Conservation (phyloP, 345 rosid species). For the Fremontodendron californicum region DNA sequence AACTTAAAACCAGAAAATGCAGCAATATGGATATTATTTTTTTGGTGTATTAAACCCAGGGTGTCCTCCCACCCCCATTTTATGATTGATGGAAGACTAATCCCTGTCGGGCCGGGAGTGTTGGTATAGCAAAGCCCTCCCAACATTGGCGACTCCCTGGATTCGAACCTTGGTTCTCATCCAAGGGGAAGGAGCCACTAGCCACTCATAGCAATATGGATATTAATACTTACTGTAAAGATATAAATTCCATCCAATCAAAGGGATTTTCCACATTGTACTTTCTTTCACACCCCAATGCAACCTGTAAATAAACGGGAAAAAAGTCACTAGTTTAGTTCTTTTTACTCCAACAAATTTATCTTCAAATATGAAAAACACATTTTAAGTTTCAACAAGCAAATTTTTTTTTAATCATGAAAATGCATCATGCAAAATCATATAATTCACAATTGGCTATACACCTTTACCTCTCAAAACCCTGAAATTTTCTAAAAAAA, state of each 20-base stretch:
- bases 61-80: too few relatives aligned
- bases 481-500: background rate
- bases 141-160: too few relatives aligned
- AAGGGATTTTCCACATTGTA: constrained; percentile 78
- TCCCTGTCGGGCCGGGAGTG: too few relatives aligned
- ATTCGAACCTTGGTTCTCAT: too few relatives aligned
- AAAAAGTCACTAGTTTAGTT: background rate
- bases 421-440: background rate
- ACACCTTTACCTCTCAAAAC: background rate
- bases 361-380: background rate
- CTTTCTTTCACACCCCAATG: constrained; percentile 62
- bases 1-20: background rate
- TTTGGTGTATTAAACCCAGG: too few relatives aligned
- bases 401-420: background rate
- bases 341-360: background rate
- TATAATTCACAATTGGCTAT: background rate
- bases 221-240: constrained; percentile 64
- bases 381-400: background rate
- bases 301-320: constrained; percentile 39
- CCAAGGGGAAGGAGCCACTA: too few relatives aligned
- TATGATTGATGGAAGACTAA: too few relatives aligned
- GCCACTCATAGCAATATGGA: too few relatives aligned
- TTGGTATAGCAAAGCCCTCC: too few relatives aligned
- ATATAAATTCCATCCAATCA: constrained; percentile 98
- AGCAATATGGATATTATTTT: too few relatives aligned